Conservation (phyloP, 768 basidiomycete genomes). For the Suillus tomentosus region DNA sequence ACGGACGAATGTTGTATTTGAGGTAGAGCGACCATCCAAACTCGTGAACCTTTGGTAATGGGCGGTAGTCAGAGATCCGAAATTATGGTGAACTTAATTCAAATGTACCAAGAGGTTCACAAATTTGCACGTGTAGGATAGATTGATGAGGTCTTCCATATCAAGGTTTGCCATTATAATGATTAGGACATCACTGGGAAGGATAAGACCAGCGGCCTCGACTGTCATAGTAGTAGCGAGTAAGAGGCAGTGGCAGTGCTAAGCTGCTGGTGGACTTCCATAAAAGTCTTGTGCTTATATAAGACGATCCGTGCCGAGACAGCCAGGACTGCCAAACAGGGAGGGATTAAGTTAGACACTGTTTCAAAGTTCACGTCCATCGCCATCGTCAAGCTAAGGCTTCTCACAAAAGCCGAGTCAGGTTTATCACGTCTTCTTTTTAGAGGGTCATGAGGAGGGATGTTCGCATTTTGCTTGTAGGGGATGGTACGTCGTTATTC, state of each 20-base stretch:
- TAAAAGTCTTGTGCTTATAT: constrained; percentile 2
- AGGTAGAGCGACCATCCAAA: constrained; percentile 63
- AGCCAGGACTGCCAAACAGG: constrained; percentile 2
- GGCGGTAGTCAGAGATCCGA: constrained; percentile 5
- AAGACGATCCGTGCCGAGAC: constrained; percentile 6
- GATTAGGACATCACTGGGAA: constrained; percentile 61
- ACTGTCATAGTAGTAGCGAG: neutral
- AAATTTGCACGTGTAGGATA: constrained; percentile 33
- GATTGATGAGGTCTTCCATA: constrained; percentile 41
- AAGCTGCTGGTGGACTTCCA: neutral
- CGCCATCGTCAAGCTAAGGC: neutral
- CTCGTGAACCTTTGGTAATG: constrained; percentile 49
- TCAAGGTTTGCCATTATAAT: constrained; percentile 50
- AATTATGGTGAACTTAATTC: constrained; percentile 21
- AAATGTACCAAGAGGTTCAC: constrained; percentile 42
- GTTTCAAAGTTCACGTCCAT: neutral
- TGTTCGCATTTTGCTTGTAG: constrained; percentile 92
- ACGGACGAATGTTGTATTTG: constrained; percentile 52
- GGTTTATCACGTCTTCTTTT: constrained; percentile 1
- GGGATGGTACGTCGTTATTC: constrained; percentile 69
- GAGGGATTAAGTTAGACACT: constrained; percentile 6
- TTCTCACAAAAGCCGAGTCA: neutral
- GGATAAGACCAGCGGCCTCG: constrained; percentile 15
- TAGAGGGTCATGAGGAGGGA: constrained; percentile 73
- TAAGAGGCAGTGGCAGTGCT: neutral